Evolutionary conservation across 1,284 basidiomycete species (phyloP).

Genomic region (Cryptococcus neoformans): DNA sequence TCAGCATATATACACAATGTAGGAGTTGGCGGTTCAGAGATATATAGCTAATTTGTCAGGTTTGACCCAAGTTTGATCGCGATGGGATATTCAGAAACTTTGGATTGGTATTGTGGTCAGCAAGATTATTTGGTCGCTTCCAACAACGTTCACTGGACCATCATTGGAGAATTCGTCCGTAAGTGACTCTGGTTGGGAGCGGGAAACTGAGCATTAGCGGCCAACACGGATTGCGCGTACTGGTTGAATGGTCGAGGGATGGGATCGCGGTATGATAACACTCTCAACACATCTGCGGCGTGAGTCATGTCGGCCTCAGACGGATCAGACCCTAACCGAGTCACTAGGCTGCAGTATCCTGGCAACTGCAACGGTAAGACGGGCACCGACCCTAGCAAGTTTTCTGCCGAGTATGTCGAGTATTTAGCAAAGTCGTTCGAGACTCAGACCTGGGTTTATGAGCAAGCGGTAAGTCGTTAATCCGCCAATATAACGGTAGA

Average conservation of each 20-base stretch:
- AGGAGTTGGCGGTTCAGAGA: conserved; percentile 7
- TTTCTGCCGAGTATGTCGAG: conserved; percentile 71
- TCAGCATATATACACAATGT: conserved; percentile 60
- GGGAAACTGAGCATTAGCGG: conserved; percentile 13
- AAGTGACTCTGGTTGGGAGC: conserved; percentile 56
- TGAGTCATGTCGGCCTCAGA: conserved; percentile 24
- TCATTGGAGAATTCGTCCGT: conserved; percentile 81
- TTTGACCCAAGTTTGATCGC: conserved; percentile 29
- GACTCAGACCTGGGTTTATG: conserved; percentile 60
- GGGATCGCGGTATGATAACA: conserved; percentile 75
- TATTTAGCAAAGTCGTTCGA: conserved; percentile 79
- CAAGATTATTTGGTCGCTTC: conserved; percentile 53
- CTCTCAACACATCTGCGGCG: conserved; percentile 36
- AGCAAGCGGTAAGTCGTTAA: conserved; percentile 34
- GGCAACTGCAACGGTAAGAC: conserved; percentile 71
- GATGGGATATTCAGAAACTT: conserved; percentile 32
- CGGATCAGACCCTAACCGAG: not conserved
- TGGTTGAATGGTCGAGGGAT: conserved; percentile 62
- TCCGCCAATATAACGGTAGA: not conserved
- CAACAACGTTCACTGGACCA: conserved; percentile 61
- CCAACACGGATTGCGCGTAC: conserved; percentile 37
- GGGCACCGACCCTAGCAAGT: conserved; percentile 61
- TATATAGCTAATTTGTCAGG: conserved; percentile 4
- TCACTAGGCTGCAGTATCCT: conserved; percentile 26
- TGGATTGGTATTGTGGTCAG: conserved; percentile 58